phyloP scores from a whole-genome alignment of 352 stramenopile species.

The Globisporangium camurandrum region DNA sequence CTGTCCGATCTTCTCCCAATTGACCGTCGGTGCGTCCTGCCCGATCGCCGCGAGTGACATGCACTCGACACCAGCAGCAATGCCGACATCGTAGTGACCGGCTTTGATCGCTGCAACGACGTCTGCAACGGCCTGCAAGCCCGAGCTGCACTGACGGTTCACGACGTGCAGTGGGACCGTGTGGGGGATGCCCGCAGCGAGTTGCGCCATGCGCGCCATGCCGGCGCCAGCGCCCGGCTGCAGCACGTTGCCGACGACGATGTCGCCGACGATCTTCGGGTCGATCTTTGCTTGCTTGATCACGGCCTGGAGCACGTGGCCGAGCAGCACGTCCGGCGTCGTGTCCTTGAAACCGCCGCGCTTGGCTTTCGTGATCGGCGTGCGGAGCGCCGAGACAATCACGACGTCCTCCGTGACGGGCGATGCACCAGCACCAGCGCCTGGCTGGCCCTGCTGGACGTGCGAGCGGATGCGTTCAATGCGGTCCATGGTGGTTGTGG shows the following conservation, averaged over 20 bases:
- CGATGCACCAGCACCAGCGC: conserved; percentile 7
- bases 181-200: conserved; percentile 73
- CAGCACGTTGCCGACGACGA: conserved; percentile 84
- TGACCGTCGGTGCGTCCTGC: conserved; percentile 41
- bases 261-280: conserved; percentile 63
- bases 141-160: conserved; percentile 86
- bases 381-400: conserved; percentile 77
- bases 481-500: conserved; percentile 38
- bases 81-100: conserved; percentile 80
- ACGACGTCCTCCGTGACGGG: conserved; percentile 72
- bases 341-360: conserved; percentile 89
- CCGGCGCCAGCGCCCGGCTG: conserved; percentile 65
- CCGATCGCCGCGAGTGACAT: conserved; percentile 71
- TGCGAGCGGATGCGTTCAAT: conserved; percentile 71
- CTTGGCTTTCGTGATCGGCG: conserved; percentile 82
- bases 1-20: conserved; percentile 42
- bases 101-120: conserved; percentile 72
- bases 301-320: conserved; percentile 75
- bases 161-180: conserved; percentile 63
- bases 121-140: conserved; percentile 78
- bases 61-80: conserved; percentile 81
- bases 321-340: conserved; percentile 86
- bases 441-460: conserved; percentile 27
- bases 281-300: conserved; percentile 80
- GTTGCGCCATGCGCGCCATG: conserved; percentile 77